A percentile compares a stretch with the other conserved stretches of the same genome.
These are phyloP conservation scores for Mycena vitilis DNA, from an alignment of 768 basidiomycete genomes.

Conservation along the genomic window DNA sequence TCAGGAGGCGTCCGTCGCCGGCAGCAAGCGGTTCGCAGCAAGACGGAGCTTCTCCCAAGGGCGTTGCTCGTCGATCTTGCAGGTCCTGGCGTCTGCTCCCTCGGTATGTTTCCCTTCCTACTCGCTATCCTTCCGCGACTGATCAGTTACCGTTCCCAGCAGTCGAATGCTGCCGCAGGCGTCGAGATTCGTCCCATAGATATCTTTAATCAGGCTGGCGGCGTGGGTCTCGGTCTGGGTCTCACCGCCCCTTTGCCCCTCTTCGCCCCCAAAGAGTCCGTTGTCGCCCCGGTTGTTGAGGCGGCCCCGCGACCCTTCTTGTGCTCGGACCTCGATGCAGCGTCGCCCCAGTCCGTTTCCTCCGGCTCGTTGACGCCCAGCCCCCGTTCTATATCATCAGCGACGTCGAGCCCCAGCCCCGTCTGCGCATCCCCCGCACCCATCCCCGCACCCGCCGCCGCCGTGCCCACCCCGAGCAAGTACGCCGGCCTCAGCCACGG, in stretches of 20 bases:
- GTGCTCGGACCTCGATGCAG: background rate
- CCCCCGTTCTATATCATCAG: background rate
- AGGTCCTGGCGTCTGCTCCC: constrained; percentile 5
- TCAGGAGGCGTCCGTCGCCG: background rate
- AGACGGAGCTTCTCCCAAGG: background rate
- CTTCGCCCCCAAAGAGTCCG: constrained; percentile 13
- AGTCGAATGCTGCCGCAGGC: constrained; percentile 5
- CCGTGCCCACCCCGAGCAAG: background rate
- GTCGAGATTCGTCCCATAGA: constrained; percentile 15
- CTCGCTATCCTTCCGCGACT: background rate
- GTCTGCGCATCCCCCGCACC: background rate
- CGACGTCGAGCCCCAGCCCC: background rate
- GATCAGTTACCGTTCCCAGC: background rate
- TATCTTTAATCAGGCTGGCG: constrained; percentile 12
- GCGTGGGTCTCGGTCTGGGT: constrained; percentile 27
- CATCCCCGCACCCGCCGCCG: background rate
- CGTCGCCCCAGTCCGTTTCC: constrained; percentile 1
- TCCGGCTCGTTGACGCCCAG: background rate
- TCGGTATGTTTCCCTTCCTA: constrained; percentile 5
- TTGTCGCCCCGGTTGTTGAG: constrained; percentile 7
- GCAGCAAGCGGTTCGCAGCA: background rate
- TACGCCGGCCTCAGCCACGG: constrained; percentile 19
- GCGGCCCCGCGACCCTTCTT: constrained; percentile 21
- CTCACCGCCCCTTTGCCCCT: constrained; percentile 2
- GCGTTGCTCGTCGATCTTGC: constrained; percentile 11